A percentile compares a stretch with the other conserved stretches of the same genome.
Evolutionary conservation across 2,329 filamentous ascomycete species (phyloP).

Genomic region (Pseudogymnoascus sp.): DNA sequence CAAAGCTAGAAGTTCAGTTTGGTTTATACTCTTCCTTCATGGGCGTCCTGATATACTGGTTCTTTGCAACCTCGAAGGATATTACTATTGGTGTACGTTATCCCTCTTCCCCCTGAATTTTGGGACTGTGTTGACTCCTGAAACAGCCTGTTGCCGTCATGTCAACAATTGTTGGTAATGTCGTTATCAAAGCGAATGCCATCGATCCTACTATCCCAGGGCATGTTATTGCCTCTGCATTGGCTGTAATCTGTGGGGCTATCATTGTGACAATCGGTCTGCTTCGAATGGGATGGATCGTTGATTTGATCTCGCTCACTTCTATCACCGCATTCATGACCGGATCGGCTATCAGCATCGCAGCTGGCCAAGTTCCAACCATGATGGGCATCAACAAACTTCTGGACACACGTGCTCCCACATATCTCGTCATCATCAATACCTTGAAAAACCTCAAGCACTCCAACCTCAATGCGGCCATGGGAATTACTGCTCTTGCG

Average conservation of each 20-base stretch:
- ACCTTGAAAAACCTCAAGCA: conserved; percentile 64
- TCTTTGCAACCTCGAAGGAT: conserved; percentile 96
- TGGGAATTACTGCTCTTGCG: conserved; percentile 75
- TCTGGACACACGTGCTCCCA: conserved; percentile 61
- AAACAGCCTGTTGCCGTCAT: conserved; percentile 82
- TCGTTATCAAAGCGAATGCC: conserved; percentile 58
- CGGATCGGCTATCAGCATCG: conserved; percentile 85
- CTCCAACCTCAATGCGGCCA: conserved; percentile 69
- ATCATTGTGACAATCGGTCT: conserved; percentile 76
- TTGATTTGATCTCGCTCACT: conserved; percentile 85
- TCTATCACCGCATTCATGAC: conserved; percentile 96
- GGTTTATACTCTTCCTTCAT: conserved; percentile 95
- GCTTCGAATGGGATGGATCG: conserved; percentile 76
- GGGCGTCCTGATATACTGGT: conserved; percentile 91
- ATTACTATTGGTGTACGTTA: conserved; percentile 83
- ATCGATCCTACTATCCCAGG: conserved; percentile 50
- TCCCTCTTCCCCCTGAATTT: background rate
- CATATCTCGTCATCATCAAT: conserved; percentile 79
- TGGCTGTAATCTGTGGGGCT: conserved; percentile 69
- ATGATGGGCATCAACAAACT: conserved; percentile 66
- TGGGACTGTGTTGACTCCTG: conserved; percentile 10
- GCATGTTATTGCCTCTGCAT: conserved; percentile 67
- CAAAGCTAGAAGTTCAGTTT: conserved; percentile 71
- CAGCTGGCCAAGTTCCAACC: conserved; percentile 70
- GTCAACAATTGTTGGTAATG: conserved; percentile 80